Evolutionary conservation across 441 rosid genomes (phyloP), one percentile per base, ranked within the genome.

Genomic region (Euphorbia celastroides): DNA sequence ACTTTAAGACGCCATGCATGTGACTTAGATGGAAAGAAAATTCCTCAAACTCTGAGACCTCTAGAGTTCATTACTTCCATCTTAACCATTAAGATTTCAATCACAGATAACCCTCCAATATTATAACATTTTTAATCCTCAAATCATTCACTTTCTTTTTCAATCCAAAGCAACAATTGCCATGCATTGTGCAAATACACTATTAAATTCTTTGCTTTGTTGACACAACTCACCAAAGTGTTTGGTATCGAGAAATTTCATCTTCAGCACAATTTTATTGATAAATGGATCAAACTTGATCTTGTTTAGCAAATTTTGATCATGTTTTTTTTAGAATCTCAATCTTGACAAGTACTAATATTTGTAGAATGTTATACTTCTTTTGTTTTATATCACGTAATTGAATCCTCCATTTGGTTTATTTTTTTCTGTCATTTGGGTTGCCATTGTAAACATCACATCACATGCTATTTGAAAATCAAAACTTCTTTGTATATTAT

Each of bases 381-480:
- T 74, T 12, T 75, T 71, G 65, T 84, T 93, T 16, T 96, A 87
- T 79, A 75, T 88, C 17, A 83, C 97, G 58, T 84, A 84, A 32
- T 69, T 84, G 65, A 93, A 93, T 19, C 98, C 97, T 41, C 96
- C 96, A 62, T 93, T 90, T 26, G 92, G 91, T 34, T 54, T 65
- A 66, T 93, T 93, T 19, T n/a, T 71, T 65, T 68, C 70, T 63
- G 68, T 83, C 80, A 32, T 61, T 69, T 60, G 92, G 69, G 64
- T 80, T 67, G 32, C 98, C 97, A 7, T 48, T 46, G 61, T 77
- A 90, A 30, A 51, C 19, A 70, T 93, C n/a, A n/a, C n/a, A n/a
- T n/a, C 98, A 50, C 97, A 90, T 0, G 98, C 92, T 74, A 88
- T 88, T 67, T 90, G 94, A 38, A 93, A 86, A 80, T 93, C 98